These are phyloP conservation scores for Pinus tabuliformis DNA, from an alignment of 75 land plant genomes.

Conservation along the genomic window DNA sequence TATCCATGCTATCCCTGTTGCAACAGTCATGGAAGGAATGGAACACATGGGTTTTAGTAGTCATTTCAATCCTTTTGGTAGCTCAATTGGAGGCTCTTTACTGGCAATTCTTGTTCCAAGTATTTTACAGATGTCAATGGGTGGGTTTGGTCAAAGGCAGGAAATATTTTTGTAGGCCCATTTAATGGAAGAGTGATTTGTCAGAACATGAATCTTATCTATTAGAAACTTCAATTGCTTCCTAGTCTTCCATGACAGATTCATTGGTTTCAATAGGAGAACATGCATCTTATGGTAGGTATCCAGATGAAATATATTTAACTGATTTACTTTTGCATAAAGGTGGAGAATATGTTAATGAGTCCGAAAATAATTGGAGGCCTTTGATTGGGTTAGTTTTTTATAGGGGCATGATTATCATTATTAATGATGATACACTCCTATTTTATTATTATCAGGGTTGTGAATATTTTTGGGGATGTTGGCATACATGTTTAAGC, in stretches of 20 bases:
- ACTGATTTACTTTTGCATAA: background rate
- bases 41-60: background rate
- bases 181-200: too few relatives aligned
- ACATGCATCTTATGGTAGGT: background rate
- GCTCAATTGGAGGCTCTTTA: conserved; percentile 1
- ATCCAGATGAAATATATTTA: background rate
- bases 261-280: background rate
- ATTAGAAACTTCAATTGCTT: too few relatives aligned
- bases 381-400: conserved; percentile 62
- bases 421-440: conserved; percentile 7
- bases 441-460: background rate
- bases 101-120: conserved; percentile 1
- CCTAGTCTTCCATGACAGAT: background rate
- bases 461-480: conserved; percentile 17
- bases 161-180: too few relatives aligned
- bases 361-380: conserved; percentile 9
- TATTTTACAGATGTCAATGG: too few relatives aligned
- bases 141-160: too few relatives aligned
- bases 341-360: too few relatives aligned
- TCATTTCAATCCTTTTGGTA: background rate
- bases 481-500: conserved; percentile 19
- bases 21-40: background rate
- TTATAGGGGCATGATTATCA: conserved; percentile 19
- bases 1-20: background rate
- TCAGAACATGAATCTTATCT: background rate